Base-by-base conservation (phyloP, 2,329 filamentous ascomycete species). In the Clarireedia paspali region DNA sequence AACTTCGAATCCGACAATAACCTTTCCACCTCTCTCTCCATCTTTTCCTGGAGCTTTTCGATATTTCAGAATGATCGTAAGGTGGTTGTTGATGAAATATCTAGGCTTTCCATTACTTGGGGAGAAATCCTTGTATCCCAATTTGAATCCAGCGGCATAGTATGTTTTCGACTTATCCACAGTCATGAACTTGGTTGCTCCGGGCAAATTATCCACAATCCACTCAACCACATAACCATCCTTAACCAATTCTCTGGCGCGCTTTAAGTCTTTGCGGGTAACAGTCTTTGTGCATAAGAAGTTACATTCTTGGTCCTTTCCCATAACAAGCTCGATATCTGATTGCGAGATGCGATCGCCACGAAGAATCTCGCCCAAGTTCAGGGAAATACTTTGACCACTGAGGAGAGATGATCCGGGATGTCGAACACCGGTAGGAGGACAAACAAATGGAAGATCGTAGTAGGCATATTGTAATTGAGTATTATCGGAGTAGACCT, bases 391-490 rank as follows among this genome's bases (percentile, higher is more conserved):
- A 68, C 82, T 89, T 68, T 90, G 81, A 47, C 89, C 88, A 61
- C 86, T 88, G 53, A 89, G 79, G 56, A 91, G 78, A 17, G 83
- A 82, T 5, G 82, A 83, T 39, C 85, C 86, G 51, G 80, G 77
- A 62, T 82, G 81, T 60, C 75, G 78, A 59, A 81, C 77, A 50
- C 88, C 88, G 7, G 84, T 88, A 1, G 88, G 87, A 10, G 88
- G 87, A 67, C 89, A 95, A 53, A 92, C 87, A 70, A 95, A 95
- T 6, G 90, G 89, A 1, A 95, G 83, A 64, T 94, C 88, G 70
- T 87, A 88, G 74, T 92, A 95, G 63, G 89, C 89, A 80, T 91
- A 95, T 70, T 95, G 89, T n/a, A 95, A 76, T 70, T 94, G 87
- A 6, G 88, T 94, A 66, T 88, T 85, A 72, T 95, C 90, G 55